These are phyloP conservation scores for Kuraishia ogatae DNA, from an alignment of 805 yeast genomes.

Conservation along the genomic window DNA sequence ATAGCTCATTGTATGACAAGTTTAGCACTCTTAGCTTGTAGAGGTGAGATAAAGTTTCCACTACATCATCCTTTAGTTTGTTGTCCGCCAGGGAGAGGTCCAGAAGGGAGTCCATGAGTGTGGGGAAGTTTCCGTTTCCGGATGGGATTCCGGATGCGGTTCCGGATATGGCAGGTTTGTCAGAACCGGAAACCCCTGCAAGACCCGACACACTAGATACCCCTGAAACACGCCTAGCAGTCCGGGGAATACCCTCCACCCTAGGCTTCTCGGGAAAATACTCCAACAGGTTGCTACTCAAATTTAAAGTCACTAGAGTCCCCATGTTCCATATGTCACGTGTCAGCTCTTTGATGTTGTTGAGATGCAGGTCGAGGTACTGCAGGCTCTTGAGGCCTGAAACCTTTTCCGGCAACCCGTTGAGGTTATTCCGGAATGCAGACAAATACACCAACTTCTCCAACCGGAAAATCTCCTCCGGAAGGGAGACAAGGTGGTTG, in stretches of 20 bases:
- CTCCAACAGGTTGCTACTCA: slow-evolving; percentile 64
- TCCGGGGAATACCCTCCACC: background rate
- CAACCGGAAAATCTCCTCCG: slow-evolving; percentile 56
- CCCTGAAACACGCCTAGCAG: no score
- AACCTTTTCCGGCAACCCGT: slow-evolving; percentile 57
- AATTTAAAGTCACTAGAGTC: slow-evolving; percentile 51
- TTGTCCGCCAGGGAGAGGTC: slow-evolving; percentile 73
- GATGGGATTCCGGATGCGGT: no score
- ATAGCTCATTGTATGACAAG: slow-evolving; percentile 73
- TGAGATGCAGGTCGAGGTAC: slow-evolving; percentile 72
- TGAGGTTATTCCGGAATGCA: slow-evolving; percentile 65
- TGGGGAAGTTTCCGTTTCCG: background rate
- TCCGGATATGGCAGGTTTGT: no score
- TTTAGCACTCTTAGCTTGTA: slow-evolving; percentile 55
- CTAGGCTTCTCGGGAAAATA: slow-evolving; percentile 36
- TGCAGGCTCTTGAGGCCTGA: slow-evolving; percentile 51
- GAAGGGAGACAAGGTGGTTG: slow-evolving; percentile 73
- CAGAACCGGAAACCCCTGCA: no score
- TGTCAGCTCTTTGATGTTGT: slow-evolving; percentile 66
- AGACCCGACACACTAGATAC: no score
- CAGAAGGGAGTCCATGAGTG: slow-evolving; percentile 24
- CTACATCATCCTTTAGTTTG: slow-evolving; percentile 67
- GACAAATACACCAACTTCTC: slow-evolving; percentile 58
- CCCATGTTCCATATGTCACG: slow-evolving; percentile 56
- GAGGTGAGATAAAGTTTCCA: slow-evolving; percentile 57